phyloP scores from a whole-genome alignment of 1,139 yeast species.

The Pichia sp. region DNA sequence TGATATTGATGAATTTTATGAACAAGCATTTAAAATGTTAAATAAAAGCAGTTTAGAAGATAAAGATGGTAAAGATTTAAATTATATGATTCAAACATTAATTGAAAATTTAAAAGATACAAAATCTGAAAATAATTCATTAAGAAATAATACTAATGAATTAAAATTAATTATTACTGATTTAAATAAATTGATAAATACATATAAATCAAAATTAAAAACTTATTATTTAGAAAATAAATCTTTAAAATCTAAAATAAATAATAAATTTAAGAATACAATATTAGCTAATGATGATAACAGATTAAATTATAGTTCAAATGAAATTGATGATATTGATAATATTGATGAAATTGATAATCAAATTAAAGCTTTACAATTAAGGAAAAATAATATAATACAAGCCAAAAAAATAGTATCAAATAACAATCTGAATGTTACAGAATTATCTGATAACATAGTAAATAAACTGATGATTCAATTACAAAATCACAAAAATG shows the following conservation, averaged over 20 bases:
- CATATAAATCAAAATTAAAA: constrained; percentile 18
- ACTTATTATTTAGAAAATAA: constrained; percentile 17
- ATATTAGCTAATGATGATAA: neutral
- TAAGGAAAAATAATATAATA: constrained; percentile 14
- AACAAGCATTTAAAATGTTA: constrained; percentile 24
- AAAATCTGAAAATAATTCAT: constrained; percentile 14
- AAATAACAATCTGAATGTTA: no score
- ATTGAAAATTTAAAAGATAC: constrained; percentile 18
- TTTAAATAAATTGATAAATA: constrained; percentile 10
- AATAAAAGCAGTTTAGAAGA: constrained; percentile 14
- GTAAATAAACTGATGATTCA: constrained; percentile 6
- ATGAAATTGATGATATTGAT: neutral
- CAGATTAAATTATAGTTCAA: neutral
- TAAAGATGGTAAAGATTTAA: constrained; percentile 12
- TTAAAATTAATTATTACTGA: constrained; percentile 12
- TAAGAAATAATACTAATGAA: constrained; percentile 7
- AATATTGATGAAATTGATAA: constrained; percentile 12
- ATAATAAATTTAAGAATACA: neutral
- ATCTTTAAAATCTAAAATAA: constrained; percentile 4
- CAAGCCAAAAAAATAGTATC: neutral
- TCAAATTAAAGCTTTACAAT: constrained; percentile 15
- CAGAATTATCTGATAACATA: constrained; percentile 10
- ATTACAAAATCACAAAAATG: constrained; percentile 3
- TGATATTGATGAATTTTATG: constrained; percentile 18
- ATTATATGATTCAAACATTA: constrained; percentile 18